Evolutionary conservation across 2,329 filamentous ascomycete species (phyloP).

Genomic region (Aspergillus ibericus): DNA sequence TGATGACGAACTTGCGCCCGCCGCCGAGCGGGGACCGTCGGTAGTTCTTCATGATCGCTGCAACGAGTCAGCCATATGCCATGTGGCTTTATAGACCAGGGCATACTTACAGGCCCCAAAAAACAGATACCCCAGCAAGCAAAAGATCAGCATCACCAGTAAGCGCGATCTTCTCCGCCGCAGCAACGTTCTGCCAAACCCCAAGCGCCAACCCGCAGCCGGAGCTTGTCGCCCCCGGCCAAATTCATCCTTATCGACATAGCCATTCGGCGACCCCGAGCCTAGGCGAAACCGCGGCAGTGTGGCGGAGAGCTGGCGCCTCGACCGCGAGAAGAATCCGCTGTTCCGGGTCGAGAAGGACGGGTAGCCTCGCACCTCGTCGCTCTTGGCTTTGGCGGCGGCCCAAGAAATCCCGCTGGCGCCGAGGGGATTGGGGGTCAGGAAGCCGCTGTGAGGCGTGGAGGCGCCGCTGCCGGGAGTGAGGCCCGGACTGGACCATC

Average conservation of each 20-base stretch:
- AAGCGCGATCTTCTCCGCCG: constrained; percentile 67
- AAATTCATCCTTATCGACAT: constrained; percentile 71
- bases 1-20: constrained; percentile 88
- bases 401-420: constrained; percentile 69
- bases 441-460: constrained; percentile 57
- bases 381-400: constrained; percentile 73
- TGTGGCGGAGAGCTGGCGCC: constrained; percentile 75
- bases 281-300: constrained; percentile 68
- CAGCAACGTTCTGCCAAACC: constrained; percentile 52
- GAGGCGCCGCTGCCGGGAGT: constrained; percentile 70
- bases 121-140: constrained; percentile 65
- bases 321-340: constrained; percentile 84
- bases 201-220: constrained; percentile 29
- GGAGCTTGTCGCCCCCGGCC: constrained; percentile 55
- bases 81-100: neutral
- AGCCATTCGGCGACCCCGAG: constrained; percentile 34
- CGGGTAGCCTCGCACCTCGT: constrained; percentile 71
- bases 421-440: constrained; percentile 25
- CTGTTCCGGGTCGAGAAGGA: constrained; percentile 78
- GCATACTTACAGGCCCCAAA: constrained; percentile 68
- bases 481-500: constrained; percentile 83
- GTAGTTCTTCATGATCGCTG: constrained; percentile 62
- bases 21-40: constrained; percentile 74
- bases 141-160: constrained; percentile 58
- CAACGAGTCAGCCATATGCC: constrained; percentile 38